phyloP scores from a whole-genome alignment of 495 filamentous ascomycete genomes.

The Podospora appendiculata region DNA sequence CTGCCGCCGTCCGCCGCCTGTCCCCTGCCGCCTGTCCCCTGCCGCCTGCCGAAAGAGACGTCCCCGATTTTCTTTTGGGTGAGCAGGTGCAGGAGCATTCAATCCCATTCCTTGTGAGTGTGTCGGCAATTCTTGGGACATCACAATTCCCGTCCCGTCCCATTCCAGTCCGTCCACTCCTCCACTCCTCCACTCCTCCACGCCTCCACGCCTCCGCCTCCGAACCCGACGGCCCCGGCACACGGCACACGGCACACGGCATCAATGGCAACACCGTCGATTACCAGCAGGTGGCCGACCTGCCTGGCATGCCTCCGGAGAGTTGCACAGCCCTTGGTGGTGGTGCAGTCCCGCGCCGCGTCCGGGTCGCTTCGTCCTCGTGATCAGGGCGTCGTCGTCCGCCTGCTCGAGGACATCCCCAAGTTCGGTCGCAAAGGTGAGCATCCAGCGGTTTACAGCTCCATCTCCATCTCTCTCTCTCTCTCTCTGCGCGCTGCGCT shows the following conservation, averaged over 20 bases:
- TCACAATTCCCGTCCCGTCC: too few species aligned
- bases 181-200: too few species aligned
- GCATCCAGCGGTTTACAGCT: not conserved
- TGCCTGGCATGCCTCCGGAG: conserved; percentile 24
- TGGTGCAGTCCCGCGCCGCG: conserved; percentile 21
- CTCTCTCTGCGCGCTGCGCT: not conserved
- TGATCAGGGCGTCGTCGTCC: conserved; percentile 47
- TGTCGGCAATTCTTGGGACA: too few species aligned
- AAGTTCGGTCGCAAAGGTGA: conserved; percentile 53
- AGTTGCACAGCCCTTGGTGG: conserved; percentile 12
- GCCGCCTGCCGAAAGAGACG: too few species aligned
- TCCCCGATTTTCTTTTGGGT: too few species aligned
- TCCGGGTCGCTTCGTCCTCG: conserved; percentile 13
- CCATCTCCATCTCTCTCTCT: too few species aligned
- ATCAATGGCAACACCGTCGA: conserved; percentile 10
- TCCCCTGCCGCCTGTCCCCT: too few species aligned
- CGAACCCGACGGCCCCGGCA: not conserved
- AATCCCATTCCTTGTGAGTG: too few species aligned
- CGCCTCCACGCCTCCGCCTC: too few species aligned
- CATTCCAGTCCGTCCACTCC: too few species aligned
- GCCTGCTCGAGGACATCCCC: conserved; percentile 50
- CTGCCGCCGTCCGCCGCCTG: too few species aligned
- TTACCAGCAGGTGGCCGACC: conserved; percentile 14
- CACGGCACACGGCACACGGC: not conserved
- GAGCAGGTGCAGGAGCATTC: too few species aligned